Conservation (phyloP, 2,329 filamentous ascomycete species). For the Akanthomyces uredinophilus region DNA sequence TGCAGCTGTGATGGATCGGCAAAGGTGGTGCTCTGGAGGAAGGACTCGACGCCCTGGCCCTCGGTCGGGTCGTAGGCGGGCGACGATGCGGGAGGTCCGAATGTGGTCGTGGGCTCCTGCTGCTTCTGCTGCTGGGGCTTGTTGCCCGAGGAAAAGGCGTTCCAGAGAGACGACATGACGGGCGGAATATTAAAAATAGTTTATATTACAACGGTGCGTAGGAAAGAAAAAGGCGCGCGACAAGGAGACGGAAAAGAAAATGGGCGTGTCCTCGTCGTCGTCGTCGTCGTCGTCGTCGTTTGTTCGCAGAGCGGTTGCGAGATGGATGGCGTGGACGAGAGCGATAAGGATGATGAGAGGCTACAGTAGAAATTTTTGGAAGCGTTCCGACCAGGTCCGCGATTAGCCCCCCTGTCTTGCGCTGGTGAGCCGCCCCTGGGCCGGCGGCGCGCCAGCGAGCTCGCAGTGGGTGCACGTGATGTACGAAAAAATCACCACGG, state of each 20-base stretch:
- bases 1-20: slow-evolving; percentile 86
- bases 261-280: background rate
- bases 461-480: slow-evolving; percentile 4
- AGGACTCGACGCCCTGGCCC: slow-evolving; percentile 77
- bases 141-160: slow-evolving; percentile 56
- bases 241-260: background rate
- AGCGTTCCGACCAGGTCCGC: slow-evolving; percentile 8
- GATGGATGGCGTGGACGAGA: slow-evolving; percentile 2
- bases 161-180: slow-evolving; percentile 56
- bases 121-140: slow-evolving; percentile 37
- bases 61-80: slow-evolving; percentile 64
- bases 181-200: slow-evolving; percentile 9
- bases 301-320: background rate
- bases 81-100: slow-evolving; percentile 47
- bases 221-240: background rate
- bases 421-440: background rate
- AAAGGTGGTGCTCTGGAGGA: slow-evolving; percentile 70
- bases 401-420: background rate
- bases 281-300: background rate
- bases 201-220: background rate
- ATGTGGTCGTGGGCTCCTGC: slow-evolving; percentile 29
- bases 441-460: background rate
- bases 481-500: background rate
- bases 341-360: background rate
- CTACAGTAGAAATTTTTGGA: slow-evolving; percentile 14